A percentile compares a stretch with the other conserved stretches of the same genome.
These are phyloP conservation scores for Knufia fluminis DNA, from an alignment of 2,329 filamentous ascomycete species.

Conservation along the genomic window DNA sequence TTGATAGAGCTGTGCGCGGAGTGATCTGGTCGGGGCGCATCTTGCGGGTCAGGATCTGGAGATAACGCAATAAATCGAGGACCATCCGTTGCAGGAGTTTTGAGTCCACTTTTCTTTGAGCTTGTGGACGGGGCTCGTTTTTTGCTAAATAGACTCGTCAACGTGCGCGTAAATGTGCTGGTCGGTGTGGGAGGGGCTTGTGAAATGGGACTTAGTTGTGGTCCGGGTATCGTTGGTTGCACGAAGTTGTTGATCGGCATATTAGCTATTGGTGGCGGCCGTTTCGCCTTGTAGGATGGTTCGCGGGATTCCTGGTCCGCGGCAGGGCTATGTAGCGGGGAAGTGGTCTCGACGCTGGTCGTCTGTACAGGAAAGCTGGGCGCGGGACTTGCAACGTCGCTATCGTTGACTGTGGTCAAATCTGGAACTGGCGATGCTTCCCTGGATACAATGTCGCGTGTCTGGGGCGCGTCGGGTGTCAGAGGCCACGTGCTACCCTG, in stretches of 20 bases:
- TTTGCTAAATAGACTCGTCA: constrained; percentile 18
- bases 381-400: not conserved
- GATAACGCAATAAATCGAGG: constrained; percentile 7
- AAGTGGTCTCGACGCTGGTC: not conserved
- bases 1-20: constrained; percentile 1
- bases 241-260: not conserved
- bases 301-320: constrained; percentile 5
- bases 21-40: not conserved
- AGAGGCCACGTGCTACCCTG: not conserved
- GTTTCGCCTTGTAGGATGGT: constrained; percentile 19
- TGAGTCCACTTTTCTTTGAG: constrained; percentile 1
- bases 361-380: not conserved
- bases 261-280: constrained; percentile 17
- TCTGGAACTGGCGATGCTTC: not conserved
- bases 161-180: constrained; percentile 12
- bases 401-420: not conserved
- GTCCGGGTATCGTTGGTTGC: not conserved
- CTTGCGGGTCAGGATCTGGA: constrained; percentile 6
- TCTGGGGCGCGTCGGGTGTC: not conserved
- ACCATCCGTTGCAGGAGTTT: not conserved
- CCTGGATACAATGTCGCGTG: not conserved
- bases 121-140: constrained; percentile 16
- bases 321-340: not conserved
- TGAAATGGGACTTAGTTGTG: constrained; percentile 9
- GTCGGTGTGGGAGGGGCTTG: constrained; percentile 11